phyloP scores from a whole-genome alignment of 2,329 filamentous ascomycete genomes.

The Talaromyces atroroseus region DNA sequence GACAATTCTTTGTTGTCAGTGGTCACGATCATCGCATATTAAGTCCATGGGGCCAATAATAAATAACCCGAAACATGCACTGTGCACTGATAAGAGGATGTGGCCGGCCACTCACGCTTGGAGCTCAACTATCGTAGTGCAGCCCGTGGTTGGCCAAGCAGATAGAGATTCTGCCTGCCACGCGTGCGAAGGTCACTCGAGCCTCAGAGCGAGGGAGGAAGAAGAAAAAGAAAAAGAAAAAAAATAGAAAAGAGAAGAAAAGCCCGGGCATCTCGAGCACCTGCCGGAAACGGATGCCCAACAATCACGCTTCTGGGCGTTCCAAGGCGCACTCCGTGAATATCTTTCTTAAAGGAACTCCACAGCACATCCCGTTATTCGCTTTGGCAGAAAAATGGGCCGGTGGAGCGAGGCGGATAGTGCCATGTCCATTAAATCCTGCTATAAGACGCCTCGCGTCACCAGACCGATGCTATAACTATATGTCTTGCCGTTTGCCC shows the following conservation, averaged over 20 bases:
- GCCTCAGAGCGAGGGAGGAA: background rate
- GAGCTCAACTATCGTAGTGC: background rate
- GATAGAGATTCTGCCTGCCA: background rate
- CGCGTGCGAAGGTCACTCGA: background rate
- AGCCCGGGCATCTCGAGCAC: background rate
- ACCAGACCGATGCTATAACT: background rate
- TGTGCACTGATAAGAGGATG: background rate
- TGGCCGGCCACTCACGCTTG: background rate
- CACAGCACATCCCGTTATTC: background rate
- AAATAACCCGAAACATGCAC: background rate
- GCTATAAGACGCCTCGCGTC: too few relatives aligned
- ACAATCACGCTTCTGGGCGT: too few relatives aligned
- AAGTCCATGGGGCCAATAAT: too few relatives aligned
- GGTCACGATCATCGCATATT: background rate
- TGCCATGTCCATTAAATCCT: too few relatives aligned
- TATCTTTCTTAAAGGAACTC: background rate
- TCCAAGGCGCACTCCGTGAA: background rate
- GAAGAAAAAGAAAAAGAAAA: background rate
- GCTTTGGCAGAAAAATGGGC: background rate
- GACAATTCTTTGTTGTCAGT: constrained; percentile 7
- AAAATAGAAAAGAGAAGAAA: background rate
- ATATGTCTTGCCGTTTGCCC: background rate
- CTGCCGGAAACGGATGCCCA: constrained; percentile 1
- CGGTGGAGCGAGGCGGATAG: background rate
- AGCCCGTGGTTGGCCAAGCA: background rate